These are phyloP conservation scores for Neckera pumila DNA, from an alignment of 225 moss, liverwort and hornwort genomes.

Conservation along the genomic window DNA sequence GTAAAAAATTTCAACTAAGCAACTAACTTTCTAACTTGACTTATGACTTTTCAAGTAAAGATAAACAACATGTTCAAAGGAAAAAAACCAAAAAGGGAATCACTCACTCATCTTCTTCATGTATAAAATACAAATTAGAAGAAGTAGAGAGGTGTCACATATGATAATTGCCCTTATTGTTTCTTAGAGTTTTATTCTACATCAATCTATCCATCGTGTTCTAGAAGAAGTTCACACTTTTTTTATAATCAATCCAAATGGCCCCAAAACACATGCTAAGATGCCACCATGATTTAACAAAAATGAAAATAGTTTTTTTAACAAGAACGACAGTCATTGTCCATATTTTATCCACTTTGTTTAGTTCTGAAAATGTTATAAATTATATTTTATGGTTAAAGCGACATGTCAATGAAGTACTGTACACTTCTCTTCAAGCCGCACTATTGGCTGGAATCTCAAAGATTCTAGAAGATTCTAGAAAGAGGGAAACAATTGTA, in stretches of 20 bases:
- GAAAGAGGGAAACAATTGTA: neutral
- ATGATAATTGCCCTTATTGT: neutral
- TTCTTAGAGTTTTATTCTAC: no score
- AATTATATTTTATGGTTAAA: neutral
- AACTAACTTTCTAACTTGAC: neutral
- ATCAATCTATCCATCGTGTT: neutral
- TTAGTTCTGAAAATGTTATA: neutral
- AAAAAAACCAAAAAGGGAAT: rapidly evolving
- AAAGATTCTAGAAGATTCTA: neutral
- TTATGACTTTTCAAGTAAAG: neutral
- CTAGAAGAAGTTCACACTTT: neutral
- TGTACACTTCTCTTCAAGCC: neutral
- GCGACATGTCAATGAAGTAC: neutral
- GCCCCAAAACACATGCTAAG: neutral
- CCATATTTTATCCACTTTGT: neutral
- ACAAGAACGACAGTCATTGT: neutral
- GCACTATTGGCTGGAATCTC: neutral
- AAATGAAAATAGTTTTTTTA: neutral
- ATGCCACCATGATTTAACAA: neutral
- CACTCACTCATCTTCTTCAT: neutral
- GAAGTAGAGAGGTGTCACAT: no score
- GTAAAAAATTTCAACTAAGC: neutral
- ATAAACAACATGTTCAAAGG: neutral
- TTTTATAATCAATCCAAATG: neutral
- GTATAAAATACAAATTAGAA: no score